Conservation (phyloP, 2,329 filamentous ascomycete species). For the Microdochium nivale region DNA sequence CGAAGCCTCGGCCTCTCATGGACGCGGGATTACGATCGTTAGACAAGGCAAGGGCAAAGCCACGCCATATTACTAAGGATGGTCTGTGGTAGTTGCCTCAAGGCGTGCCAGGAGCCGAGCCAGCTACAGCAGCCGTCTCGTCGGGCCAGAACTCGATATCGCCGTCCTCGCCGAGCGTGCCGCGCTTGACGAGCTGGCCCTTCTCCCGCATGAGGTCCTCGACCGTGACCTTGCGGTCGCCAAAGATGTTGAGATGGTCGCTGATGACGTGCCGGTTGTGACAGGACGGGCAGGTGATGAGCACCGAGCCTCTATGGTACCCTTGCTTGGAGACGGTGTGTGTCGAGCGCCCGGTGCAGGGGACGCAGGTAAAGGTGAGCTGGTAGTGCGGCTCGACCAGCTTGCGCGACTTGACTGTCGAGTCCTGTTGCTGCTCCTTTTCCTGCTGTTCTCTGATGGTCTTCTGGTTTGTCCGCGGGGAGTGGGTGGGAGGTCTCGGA, state of each 20-base stretch:
- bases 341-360: constrained; percentile 69
- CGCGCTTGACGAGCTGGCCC: constrained; percentile 65
- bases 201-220: constrained; percentile 72
- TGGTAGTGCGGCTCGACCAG: constrained; percentile 62
- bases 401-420: constrained; percentile 19
- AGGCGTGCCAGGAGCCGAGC: background rate
- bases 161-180: constrained; percentile 65
- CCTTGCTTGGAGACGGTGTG: constrained; percentile 90
- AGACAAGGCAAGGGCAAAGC: too few relatives aligned
- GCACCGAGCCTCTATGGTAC: constrained; percentile 81
- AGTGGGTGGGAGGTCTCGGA: constrained; percentile 12
- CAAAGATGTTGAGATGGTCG: constrained; percentile 78
- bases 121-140: constrained; percentile 28
- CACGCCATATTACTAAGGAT: too few relatives aligned
- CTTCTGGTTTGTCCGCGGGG: background rate
- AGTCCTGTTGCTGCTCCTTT: constrained; percentile 1
- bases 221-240: constrained; percentile 59
- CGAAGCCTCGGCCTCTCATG: too few relatives aligned
- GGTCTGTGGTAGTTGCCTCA: background rate
- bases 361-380: constrained; percentile 86
- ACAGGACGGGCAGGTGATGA: constrained; percentile 83
- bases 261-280: constrained; percentile 84
- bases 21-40: too few relatives aligned
- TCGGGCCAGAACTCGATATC: constrained; percentile 91
- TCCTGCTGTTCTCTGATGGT: too few relatives aligned